A percentile compares a stretch with the other conserved stretches of the same genome.
Conservation (phyloP, 2,329 filamentous ascomycete species). For the Myriosclerotinia curreyana region DNA sequence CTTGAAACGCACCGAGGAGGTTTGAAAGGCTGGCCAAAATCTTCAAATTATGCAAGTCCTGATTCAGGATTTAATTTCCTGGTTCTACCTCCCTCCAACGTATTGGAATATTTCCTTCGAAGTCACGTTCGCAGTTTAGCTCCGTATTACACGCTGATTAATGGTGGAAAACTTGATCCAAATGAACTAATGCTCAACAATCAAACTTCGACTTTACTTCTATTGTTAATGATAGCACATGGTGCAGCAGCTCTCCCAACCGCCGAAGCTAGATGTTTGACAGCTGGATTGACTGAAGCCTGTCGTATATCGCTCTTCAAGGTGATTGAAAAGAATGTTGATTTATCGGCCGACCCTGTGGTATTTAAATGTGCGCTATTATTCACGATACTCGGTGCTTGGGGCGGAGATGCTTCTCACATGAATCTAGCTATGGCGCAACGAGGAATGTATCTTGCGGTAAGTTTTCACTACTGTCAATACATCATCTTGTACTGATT, state of each 20-base stretch:
- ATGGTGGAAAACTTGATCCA: slow-evolving; percentile 58
- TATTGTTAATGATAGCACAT: slow-evolving; percentile 70
- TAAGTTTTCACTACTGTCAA: slow-evolving; percentile 39
- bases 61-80: slow-evolving; percentile 59
- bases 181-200: slow-evolving; percentile 67
- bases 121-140: slow-evolving; percentile 65
- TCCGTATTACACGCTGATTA: slow-evolving; percentile 62
- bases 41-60: slow-evolving; percentile 37
- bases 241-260: slow-evolving; percentile 65
- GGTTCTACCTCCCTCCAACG: slow-evolving; percentile 61
- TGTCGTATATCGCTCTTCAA: slow-evolving; percentile 71
- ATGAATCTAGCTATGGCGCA: slow-evolving; percentile 76
- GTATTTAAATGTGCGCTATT: slow-evolving; percentile 64
- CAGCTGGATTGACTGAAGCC: slow-evolving; percentile 65
- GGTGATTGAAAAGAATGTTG: slow-evolving; percentile 67
- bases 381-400: slow-evolving; percentile 65
- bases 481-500: background rate
- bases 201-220: slow-evolving; percentile 61
- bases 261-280: slow-evolving; percentile 61
- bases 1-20: slow-evolving; percentile 61
- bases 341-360: slow-evolving; percentile 62
- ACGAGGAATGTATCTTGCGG: slow-evolving; percentile 67
- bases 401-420: slow-evolving; percentile 75
- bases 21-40: slow-evolving; percentile 35
- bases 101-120: slow-evolving; percentile 64